Percentiles rank a stretch among this genome's conserved stretches.
These are phyloP conservation scores for Zygoascus flipseniorum DNA, from an alignment of 805 yeast species.

Conservation along the genomic window DNA sequence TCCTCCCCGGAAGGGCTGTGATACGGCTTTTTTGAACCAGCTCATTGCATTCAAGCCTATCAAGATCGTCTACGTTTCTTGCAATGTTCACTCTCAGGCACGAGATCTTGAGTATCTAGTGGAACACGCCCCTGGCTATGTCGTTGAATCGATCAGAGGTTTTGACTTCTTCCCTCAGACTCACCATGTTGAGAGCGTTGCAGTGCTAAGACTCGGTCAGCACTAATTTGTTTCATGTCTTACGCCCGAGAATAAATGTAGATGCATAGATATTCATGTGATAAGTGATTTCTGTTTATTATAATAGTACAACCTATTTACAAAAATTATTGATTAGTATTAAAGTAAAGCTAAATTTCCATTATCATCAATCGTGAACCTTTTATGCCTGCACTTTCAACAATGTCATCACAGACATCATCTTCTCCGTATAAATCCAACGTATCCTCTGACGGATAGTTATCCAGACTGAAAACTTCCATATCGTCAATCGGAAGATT, in stretches of 20 bases:
- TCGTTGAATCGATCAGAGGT: slow-evolving; percentile 77
- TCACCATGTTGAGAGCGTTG: slow-evolving; percentile 84
- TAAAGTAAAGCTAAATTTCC: neutral
- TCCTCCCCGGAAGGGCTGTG: slow-evolving; percentile 98
- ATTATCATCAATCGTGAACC: neutral
- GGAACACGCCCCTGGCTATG: slow-evolving; percentile 45
- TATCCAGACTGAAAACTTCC: neutral
- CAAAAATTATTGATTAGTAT: neutral
- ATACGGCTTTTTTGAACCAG: slow-evolving; percentile 77
- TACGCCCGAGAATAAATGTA: neutral
- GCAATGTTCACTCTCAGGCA: slow-evolving; percentile 97
- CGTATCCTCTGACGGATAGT: neutral
- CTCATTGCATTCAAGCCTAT: slow-evolving; percentile 76
- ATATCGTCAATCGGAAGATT: slow-evolving; percentile 2
- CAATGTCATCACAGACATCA: neutral
- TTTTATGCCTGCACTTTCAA: neutral
- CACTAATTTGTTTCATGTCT: neutral
- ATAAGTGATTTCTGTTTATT: too few species aligned
- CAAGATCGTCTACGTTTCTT: slow-evolving; percentile 85
- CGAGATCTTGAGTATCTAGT: slow-evolving; percentile 83
- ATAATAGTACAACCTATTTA: neutral
- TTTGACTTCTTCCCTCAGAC: slow-evolving; percentile 97
- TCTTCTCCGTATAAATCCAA: neutral
- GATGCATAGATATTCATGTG: too few species aligned
- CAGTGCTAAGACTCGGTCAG: slow-evolving; percentile 41